Evolutionary conservation across 2,329 filamentous ascomycete species (phyloP), one percentile per base, ranked within the genome.

Genomic region (Penicillium sp.): DNA sequence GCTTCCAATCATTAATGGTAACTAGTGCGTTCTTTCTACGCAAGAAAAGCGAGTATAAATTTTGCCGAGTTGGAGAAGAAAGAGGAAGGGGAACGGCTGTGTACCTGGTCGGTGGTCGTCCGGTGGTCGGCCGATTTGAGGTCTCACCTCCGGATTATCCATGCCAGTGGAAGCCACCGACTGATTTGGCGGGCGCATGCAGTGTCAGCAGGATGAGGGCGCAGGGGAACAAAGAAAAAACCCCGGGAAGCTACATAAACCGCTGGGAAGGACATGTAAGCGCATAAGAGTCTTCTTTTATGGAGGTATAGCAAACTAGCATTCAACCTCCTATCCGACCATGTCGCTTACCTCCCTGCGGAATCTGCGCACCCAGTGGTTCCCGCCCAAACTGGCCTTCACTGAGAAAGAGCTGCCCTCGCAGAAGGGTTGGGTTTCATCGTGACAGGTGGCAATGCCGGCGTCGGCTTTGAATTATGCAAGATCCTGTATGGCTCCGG

Each of bases 401-500:
- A 56, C 56, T 9, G 50, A 54, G 23, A 51, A 52, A 32, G 35
- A 56, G 31, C 16, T 59, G 4, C 44, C 47, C 3, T 32, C 6
- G 4, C 55, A 51, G 38, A 4, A 40, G 16, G 47, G 50, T 8
- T 44, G 42, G 13, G 46, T 59, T 3, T 54, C 18, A 56, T 56
- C 18, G 54, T 56, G n/a, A 59, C 54, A 15, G 56, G 54, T 1
- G 56, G 50, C 13, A 52, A 53, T 34, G 3, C 37, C 7, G 54
- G 54, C 5, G 47, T 59, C 40, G 54, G 56, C 3, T 54, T 46
- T 44, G 56, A 59, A 42, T 44, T 59, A 25, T 34, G 25, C 54
- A 59, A 59, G 50, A 76, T 86, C 3, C 73, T 86, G 12, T 86
- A 85, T 66, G 66, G 70, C 13, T 76, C 75, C 35, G 80, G 82